These are phyloP conservation scores for Tillandsia leiboldiana DNA, from an alignment of 176 grass and related monocot species.

Conservation along the genomic window DNA sequence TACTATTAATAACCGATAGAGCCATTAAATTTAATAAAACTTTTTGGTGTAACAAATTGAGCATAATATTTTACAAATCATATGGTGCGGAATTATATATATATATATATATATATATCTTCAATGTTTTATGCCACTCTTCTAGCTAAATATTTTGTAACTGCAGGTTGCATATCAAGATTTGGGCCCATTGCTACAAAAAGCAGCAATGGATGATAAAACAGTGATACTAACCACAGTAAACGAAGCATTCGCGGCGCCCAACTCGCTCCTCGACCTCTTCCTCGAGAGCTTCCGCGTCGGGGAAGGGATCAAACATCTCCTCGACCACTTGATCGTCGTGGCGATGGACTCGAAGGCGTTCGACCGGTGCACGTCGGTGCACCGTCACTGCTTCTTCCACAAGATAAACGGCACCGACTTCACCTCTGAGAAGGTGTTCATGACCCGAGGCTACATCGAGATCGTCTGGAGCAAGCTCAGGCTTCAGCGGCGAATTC, in stretches of 20 bases:
- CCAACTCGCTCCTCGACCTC: constrained; percentile 13
- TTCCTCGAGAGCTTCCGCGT: constrained; percentile 57
- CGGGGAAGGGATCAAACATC: constrained; percentile 45
- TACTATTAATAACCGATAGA: too few species aligned
- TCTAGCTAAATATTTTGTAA: too few species aligned
- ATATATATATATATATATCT: too few species aligned
- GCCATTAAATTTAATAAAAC: too few species aligned
- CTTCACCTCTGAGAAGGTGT: constrained; percentile 46
- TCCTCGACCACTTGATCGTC: constrained; percentile 49
- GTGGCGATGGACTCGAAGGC: constrained; percentile 58
- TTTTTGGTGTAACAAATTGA: too few species aligned
- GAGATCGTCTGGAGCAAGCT: constrained; percentile 77
- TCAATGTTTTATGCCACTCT: too few species aligned
- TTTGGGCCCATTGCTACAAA: constrained; percentile 14
- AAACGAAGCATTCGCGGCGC: constrained; percentile 49
- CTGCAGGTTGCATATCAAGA: constrained; percentile 26
- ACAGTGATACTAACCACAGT: constrained; percentile 77
- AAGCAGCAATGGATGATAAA: constrained; percentile 39
- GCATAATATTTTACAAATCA: too few species aligned
- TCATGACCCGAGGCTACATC: constrained; percentile 53
- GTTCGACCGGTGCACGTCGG: constrained; percentile 26
- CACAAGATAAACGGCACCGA: constrained; percentile 29
- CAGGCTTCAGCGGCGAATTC: constrained; percentile 42
- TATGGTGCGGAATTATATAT: too few species aligned
- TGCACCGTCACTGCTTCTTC: constrained; percentile 60